Base-by-base conservation (phyloP, 805 yeast genomes). In the Yamadazyma sp. region DNA sequence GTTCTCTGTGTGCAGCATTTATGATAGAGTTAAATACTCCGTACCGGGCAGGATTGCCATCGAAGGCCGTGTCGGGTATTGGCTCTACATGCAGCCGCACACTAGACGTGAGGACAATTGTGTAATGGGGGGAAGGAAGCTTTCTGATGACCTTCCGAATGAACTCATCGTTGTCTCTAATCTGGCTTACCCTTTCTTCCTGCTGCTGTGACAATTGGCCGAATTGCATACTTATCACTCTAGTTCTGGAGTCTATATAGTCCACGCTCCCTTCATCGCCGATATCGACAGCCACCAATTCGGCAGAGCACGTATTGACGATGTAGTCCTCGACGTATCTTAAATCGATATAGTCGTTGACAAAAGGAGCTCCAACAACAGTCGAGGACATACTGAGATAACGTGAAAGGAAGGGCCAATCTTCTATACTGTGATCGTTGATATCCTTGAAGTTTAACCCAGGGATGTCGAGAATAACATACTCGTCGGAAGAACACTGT, bases 121-220 rank as follows among this genome's bases (percentile, higher is more conserved):
- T 67, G 38, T 72, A 73, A 42, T 77, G 75, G 0, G 96, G 95
- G 0, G 90, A 71, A 1, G 96, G 96, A 9, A 84, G 57, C 38
- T 76, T 78, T 24, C 84, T 73, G n/a, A 84, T 44, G 3, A 84
- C 68, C 13, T 69, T 67, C 36, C 83, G 66, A 8, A 86, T 49
- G 31, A 66, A 59, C 31, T 68, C 73, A 46, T 75, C 80, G 32
- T 71, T 64, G 19, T 60, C 52, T 10, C 55, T 47, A 21, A 78
- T 52, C 13, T 45, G 48, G 14, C 36, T 29, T 7, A n/a, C 13
- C 32, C 56, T 32, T n/a, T 30, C 43, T 2, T n/a, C 24, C 11
- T 23, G 25, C 16, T 46, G 49, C 5, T 50, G 53, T 0, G 63
- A 58, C 15, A 85, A 61, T n/a, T 62, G 65, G 2, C 78, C 72